A percentile compares a stretch with the other conserved stretches of the same genome.
These are phyloP conservation scores for Kernera saxatilis DNA, from an alignment of 345 rosid species.

Conservation along the genomic window DNA sequence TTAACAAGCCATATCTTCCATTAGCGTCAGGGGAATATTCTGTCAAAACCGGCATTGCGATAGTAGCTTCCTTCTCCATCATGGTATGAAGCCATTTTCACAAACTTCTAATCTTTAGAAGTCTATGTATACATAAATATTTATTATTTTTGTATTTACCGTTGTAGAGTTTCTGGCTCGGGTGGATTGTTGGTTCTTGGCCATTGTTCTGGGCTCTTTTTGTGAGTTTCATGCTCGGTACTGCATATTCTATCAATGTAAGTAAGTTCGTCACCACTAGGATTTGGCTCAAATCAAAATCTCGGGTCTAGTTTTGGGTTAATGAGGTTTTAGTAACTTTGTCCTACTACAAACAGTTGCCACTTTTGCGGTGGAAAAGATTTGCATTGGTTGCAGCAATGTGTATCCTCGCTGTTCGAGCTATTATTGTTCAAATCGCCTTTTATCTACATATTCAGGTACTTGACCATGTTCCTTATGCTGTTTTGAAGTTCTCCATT, in stretches of 20 bases:
- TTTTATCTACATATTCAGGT: conserved; percentile 94
- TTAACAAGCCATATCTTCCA: conserved; percentile 96
- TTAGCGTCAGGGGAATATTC: conserved; percentile 95
- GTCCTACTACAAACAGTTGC: conserved; percentile 50
- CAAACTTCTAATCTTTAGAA: not conserved
- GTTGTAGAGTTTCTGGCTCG: conserved; percentile 79
- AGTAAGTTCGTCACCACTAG: conserved; percentile 22
- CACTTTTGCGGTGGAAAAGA: conserved; percentile 88
- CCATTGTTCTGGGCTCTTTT: conserved; percentile 96
- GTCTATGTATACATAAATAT: not conserved
- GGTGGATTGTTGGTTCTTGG: conserved; percentile 87
- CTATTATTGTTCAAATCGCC: conserved; percentile 87
- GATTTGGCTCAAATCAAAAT: not conserved
- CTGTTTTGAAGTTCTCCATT: not conserved
- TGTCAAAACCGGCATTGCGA: conserved; percentile 48
- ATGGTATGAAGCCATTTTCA: conserved; percentile 46
- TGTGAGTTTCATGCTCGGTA: conserved; percentile 84
- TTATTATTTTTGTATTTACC: too few relatives aligned
- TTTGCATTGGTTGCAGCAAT: conserved; percentile 89
- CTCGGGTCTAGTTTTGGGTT: not conserved
- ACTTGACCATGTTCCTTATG: not conserved
- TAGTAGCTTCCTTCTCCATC: conserved; percentile 58
- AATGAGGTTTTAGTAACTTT: not conserved
- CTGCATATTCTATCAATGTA: conserved; percentile 93
- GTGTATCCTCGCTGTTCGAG: conserved; percentile 93